Base-by-base conservation (phyloP, 78 protist species). In the Pigoraptor vietnamica region DNA sequence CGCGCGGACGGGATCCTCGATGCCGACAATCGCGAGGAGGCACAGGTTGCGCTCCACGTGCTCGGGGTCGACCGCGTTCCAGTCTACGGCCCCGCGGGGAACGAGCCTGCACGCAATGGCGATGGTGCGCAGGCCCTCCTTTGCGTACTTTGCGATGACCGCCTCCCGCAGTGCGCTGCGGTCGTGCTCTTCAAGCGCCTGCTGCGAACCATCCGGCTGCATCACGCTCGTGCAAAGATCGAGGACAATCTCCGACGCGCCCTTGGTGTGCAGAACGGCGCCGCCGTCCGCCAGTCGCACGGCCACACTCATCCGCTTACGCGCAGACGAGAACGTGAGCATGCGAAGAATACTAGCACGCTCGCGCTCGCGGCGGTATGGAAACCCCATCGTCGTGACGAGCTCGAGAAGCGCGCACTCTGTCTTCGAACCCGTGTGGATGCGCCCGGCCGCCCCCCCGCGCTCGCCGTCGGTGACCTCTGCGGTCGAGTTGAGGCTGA, bases 1-100 rank as follows among this genome's bases (percentile, higher is more conserved):
- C 33, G 92, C 93, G 37, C 99, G 95, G n/a, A 98, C 86, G 81
- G 99, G 99, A 92, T 99, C 99, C 82, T 98, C 90, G 84, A 99
- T 99, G 37, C 99, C 99, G 82, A 98, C 96, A 34, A 99, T 33
- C 25, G 84, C 92, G 32, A 95, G 0, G 90, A 93, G 87, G 21
- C 93, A 91, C 82, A 97, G 84, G 39, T 92, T 92, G 14, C 2
- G 14, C 79, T 94, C 95, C 81, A 29, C 83, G 6, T 0, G 1
- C 23, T 1, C 88, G 24, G 87, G 32, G 29, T 79, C 40, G 35
- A 32, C 38, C 33, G 19, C 36, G 24, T 56, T 90, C 36, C 88
- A 25, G 32, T 90, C 93, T n/a, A n/a, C n/a, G 29, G 33, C 88
- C 24, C 0, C 84, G 33, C 10, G 40, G 19, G 24, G 84, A 55